Conservation (phyloP, 2,329 filamentous ascomycete genomes). For the Aspergillus ochraceus region DNA sequence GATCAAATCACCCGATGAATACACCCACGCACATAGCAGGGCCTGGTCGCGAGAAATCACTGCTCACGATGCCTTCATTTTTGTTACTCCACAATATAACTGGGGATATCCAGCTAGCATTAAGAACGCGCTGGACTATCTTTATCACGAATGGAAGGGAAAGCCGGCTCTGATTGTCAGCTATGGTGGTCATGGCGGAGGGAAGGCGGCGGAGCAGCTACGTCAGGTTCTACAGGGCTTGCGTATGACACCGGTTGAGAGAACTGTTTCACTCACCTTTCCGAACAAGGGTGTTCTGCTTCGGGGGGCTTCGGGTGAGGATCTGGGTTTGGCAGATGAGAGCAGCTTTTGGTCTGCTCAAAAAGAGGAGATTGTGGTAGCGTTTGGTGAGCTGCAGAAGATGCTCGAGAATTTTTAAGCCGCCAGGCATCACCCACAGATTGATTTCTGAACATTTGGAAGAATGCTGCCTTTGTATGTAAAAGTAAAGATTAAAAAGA, state of each 20-base stretch:
- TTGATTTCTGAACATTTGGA: no score
- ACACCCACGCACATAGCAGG: constrained; percentile 36
- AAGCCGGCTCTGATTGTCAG: constrained; percentile 56
- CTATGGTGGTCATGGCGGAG: constrained; percentile 52
- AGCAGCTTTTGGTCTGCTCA: constrained; percentile 4
- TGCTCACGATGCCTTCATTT: constrained; percentile 40
- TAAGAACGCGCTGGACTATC: constrained; percentile 65
- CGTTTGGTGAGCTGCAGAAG: constrained; percentile 4
- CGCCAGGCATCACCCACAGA: no score
- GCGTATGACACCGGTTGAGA: constrained; percentile 34
- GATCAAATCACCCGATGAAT: constrained; percentile 32
- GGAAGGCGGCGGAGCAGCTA: constrained; percentile 39
- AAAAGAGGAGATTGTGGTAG: constrained; percentile 3
- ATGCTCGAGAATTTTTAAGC: background rate
- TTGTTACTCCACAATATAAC: constrained; percentile 55
- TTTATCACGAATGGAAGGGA: constrained; percentile 58
- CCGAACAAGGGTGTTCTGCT: constrained; percentile 23
- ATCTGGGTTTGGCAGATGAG: constrained; percentile 16
- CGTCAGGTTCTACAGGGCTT: constrained; percentile 34
- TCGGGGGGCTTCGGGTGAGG: constrained; percentile 24
- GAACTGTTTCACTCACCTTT: constrained; percentile 30
- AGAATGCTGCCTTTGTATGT: no score
- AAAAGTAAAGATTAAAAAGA: no score
- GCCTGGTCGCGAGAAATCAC: constrained; percentile 40
- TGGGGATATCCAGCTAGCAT: constrained; percentile 53